Conservation (phyloP, 2,329 filamentous ascomycete species). For the Pseudogymnoascus sp. region DNA sequence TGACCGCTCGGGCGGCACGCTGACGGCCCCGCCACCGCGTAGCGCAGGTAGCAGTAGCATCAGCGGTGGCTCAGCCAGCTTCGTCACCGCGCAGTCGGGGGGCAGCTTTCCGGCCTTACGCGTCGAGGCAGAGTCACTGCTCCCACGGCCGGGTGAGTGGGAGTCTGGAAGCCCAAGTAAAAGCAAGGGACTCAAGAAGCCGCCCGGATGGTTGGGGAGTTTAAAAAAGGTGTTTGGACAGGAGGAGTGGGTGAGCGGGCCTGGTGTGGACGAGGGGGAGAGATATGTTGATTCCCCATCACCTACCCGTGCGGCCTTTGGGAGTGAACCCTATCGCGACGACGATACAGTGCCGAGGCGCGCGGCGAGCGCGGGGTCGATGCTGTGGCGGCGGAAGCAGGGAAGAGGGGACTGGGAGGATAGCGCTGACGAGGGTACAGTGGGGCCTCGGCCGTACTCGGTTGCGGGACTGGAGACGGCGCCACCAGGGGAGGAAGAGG, state of each 20-base stretch:
- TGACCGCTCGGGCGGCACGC: neutral
- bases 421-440: slow-evolving; percentile 21
- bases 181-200: slow-evolving; percentile 34
- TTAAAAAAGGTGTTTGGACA: slow-evolving; percentile 37
- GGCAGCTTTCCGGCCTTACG: slow-evolving; percentile 21
- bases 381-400: slow-evolving; percentile 41
- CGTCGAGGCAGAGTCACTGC: slow-evolving; percentile 24
- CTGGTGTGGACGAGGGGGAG: neutral
- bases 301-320: slow-evolving; percentile 15
- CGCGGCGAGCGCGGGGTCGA: slow-evolving; percentile 41
- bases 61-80: slow-evolving; percentile 15
- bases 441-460: neutral
- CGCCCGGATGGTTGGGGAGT: slow-evolving; percentile 61
- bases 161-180: slow-evolving; percentile 47
- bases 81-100: slow-evolving; percentile 26
- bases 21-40: slow-evolving; percentile 14
- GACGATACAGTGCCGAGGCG: slow-evolving; percentile 31
- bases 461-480: slow-evolving; percentile 11
- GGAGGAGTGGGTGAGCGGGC: slow-evolving; percentile 10
- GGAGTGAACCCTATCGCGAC: slow-evolving; percentile 16
- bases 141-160: slow-evolving; percentile 23
- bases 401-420: slow-evolving; percentile 46
- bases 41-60: slow-evolving; percentile 21
- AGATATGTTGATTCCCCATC: slow-evolving; percentile 5
- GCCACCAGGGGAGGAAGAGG: slow-evolving; percentile 31